Conservation (phyloP, 495 filamentous ascomycete genomes). For the Corynascus novoguineensis region DNA sequence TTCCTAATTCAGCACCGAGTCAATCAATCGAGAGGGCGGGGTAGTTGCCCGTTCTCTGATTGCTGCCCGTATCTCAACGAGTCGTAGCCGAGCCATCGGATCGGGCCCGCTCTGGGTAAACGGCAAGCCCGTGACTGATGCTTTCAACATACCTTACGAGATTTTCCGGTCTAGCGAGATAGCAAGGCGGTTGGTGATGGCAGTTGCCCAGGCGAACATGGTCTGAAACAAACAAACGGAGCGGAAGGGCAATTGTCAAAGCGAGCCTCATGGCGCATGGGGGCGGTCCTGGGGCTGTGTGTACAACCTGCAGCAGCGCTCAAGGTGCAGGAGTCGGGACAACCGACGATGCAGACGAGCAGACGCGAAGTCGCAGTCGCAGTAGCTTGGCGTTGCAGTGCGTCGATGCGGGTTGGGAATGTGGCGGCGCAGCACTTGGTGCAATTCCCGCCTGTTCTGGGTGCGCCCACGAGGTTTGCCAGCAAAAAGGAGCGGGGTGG, state of each 20-base stretch:
- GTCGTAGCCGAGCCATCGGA: background rate
- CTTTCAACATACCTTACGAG: background rate
- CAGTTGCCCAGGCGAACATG: background rate
- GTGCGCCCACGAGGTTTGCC: background rate
- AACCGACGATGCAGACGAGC: background rate
- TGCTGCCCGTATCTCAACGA: conserved; percentile 9
- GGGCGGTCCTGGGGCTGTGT: conserved; percentile 7
- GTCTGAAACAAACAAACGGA: background rate
- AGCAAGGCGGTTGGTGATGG: background rate
- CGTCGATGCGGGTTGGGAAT: background rate
- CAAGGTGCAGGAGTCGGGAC: background rate
- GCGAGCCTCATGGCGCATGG: conserved; percentile 4
- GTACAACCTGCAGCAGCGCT: too few relatives aligned
- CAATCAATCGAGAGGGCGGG: background rate
- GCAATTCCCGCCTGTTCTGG: conserved; percentile 14
- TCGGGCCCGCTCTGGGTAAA: conserved; percentile 1
- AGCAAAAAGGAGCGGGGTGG: conserved; percentile 13
- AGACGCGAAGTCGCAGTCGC: background rate
- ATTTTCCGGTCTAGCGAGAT: background rate
- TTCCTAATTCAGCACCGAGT: background rate
- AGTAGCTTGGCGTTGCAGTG: conserved; percentile 1
- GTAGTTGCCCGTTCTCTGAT: background rate
- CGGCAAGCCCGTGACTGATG: background rate
- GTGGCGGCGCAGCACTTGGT: conserved; percentile 10
- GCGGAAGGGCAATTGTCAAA: background rate